Evolutionary conservation across 371 early-diverging fungal species (phyloP), one percentile per base, ranked within the genome.

Genomic region (Actinomucor elegans): DNA sequence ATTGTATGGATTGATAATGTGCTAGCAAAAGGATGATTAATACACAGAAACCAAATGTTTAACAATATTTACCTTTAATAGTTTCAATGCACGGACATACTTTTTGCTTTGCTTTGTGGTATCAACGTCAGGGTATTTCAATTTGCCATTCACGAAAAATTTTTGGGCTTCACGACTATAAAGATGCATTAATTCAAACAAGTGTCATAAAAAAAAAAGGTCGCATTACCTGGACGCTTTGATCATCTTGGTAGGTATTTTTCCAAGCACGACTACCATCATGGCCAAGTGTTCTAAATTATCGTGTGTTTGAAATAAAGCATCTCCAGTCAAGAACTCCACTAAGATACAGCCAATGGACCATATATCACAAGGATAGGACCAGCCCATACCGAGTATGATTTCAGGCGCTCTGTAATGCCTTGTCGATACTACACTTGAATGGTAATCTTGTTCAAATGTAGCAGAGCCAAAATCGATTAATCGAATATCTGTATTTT

Each of bases 371-470:
- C 96, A 96, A 28, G 95, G 93, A 71, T 85, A 97, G 35, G 94
- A 93, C 96, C 96, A 98, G 37, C 94, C 94, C 34, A 89, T 66
- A 29, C 79, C 80, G 48, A 98, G 69, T 40, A 98, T 94, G 64
- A 98, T 94, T 69, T 98, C 98, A 4, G 98, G 98, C 26, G 97
- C 97, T 18, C 98, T 82, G 67, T 98, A 98, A 68, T 98, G 98
- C 41, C 98, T 68, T 15, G 98, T 98, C 21, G 90, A 76, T 17
- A 94, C 93, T 0, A 96, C 89, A 4, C 87, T 79, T 35, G 91
- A 86, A 73, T 98, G 97, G 66, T 92, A 93, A 49, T 96, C 96
- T 47, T 87, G 74, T 61, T 96, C 90, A 70, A 94, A 95, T n/a
- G 94, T 94, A 10, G 98, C 94, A 42, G 88, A 88, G 29, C 98